These are phyloP conservation scores for Colletotrichum gigasporum DNA, from an alignment of 2,329 filamentous ascomycete species.

Conservation along the genomic window DNA sequence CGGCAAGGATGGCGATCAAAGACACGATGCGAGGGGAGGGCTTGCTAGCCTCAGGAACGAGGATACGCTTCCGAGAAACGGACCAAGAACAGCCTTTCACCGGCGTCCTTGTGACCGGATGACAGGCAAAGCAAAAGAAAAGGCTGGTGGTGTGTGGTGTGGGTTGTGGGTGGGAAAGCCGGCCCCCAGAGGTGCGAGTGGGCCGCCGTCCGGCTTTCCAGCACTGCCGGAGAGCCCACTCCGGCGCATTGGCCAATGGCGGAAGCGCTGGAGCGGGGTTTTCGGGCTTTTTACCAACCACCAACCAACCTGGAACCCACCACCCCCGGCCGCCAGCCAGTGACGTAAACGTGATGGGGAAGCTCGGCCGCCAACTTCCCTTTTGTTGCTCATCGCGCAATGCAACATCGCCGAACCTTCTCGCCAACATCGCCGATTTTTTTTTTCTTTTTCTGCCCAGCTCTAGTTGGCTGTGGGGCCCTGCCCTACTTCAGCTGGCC, in stretches of 20 bases:
- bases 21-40: background rate
- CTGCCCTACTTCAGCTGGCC: no score
- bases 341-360: slow-evolving; percentile 28
- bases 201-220: background rate
- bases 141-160: background rate
- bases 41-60: slow-evolving; percentile 12
- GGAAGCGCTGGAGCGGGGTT: background rate
- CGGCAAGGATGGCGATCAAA: slow-evolving; percentile 12
- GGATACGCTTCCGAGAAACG: no score
- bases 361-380: background rate
- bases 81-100: background rate
- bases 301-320: slow-evolving; percentile 4
- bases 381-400: background rate
- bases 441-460: background rate
- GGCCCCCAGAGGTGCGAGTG: background rate
- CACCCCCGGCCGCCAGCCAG: slow-evolving; percentile 3
- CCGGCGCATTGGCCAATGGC: slow-evolving; percentile 18
- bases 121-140: background rate
- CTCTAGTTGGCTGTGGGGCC: background rate
- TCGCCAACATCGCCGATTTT: background rate
- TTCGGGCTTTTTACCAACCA: background rate
- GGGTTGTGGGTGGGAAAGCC: background rate
- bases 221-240: background rate
- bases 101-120: background rate
- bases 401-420: slow-evolving; percentile 10